phyloP scores from a whole-genome alignment of 2,329 filamentous ascomycete species.

The Colletotrichum liaoningense region DNA sequence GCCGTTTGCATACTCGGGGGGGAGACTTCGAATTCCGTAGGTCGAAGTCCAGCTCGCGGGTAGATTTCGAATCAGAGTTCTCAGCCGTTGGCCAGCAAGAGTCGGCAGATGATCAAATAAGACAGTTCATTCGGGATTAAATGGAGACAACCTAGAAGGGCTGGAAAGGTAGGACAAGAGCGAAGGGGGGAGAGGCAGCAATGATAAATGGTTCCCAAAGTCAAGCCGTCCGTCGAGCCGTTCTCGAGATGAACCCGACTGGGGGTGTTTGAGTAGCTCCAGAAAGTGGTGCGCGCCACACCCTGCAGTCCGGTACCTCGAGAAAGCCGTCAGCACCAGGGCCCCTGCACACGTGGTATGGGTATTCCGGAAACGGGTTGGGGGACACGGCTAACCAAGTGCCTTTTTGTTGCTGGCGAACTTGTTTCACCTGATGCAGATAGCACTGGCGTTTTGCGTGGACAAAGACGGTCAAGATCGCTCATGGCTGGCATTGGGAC shows the following conservation, averaged over 20 bases:
- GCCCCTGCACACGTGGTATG: slow-evolving; percentile 29
- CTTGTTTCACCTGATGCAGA: slow-evolving; percentile 21
- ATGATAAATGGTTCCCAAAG: slow-evolving; percentile 18
- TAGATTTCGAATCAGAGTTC: not conserved
- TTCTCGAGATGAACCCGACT: slow-evolving; percentile 27
- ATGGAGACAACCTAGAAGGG: not conserved
- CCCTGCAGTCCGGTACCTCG: slow-evolving; percentile 20
- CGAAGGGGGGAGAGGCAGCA: not conserved
- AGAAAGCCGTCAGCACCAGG: slow-evolving; percentile 14
- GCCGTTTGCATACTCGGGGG: slow-evolving; percentile 19
- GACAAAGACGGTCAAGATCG: not conserved
- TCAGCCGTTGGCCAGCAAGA: not conserved
- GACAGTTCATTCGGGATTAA: not conserved
- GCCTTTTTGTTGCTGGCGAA: not conserved
- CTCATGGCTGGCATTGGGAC: not conserved
- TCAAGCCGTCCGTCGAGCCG: not conserved
- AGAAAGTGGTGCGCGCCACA: slow-evolving; percentile 17
- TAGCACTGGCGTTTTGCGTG: slow-evolving; percentile 5
- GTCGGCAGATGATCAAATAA: not conserved
- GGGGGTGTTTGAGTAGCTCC: slow-evolving; percentile 9
- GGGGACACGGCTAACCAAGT: not conserved
- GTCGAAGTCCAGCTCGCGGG: not conserved
- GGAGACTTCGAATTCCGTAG: not conserved
- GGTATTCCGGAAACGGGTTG: slow-evolving; percentile 20
- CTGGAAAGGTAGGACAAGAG: not conserved